Conservation (phyloP, 1,284 basidiomycete genomes). For the Ceratobasidium papillatum region DNA sequence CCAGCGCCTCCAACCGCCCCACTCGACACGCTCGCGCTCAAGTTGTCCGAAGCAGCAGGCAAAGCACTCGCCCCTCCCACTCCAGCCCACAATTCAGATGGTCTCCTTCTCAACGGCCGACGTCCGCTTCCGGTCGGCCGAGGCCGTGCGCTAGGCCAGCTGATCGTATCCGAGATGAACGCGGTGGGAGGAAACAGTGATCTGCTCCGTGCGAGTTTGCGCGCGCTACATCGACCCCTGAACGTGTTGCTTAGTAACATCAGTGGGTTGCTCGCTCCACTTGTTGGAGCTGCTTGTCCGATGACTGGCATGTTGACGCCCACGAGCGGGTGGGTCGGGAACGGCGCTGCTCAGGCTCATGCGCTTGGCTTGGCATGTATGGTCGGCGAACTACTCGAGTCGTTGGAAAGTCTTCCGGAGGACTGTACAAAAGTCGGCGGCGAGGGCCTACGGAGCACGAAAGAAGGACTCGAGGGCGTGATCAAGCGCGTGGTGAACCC, state of each 20-base stretch:
- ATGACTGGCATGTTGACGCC: slow-evolving; percentile 61
- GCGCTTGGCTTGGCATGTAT: slow-evolving; percentile 71
- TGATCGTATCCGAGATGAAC: slow-evolving; percentile 56
- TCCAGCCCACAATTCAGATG: slow-evolving; percentile 51
- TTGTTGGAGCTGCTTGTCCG: slow-evolving; percentile 56
- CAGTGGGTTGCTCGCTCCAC: slow-evolving; percentile 69
- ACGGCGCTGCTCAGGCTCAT: slow-evolving; percentile 65
- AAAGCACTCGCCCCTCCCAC: slow-evolving; percentile 71
- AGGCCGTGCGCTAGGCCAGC: slow-evolving; percentile 67
- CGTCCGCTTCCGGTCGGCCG: slow-evolving; percentile 74
- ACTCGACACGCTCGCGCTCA: slow-evolving; percentile 74
- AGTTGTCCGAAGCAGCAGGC: slow-evolving; percentile 80
- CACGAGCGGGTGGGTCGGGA: slow-evolving; percentile 47
- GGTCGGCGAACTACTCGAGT: slow-evolving; percentile 73
- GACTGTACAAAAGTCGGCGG: slow-evolving; percentile 57
- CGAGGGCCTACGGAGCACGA: slow-evolving; percentile 61
- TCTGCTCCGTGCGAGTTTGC: slow-evolving; percentile 71
- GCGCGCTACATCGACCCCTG: slow-evolving; percentile 75
- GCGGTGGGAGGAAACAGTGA: slow-evolving; percentile 67
- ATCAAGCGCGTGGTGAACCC: slow-evolving; percentile 71
- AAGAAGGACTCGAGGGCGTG: slow-evolving; percentile 72
- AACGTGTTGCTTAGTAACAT: slow-evolving; percentile 76
- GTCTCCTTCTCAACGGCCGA: slow-evolving; percentile 64
- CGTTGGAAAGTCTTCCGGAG: slow-evolving; percentile 69
- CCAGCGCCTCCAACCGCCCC: slow-evolving; percentile 57